A percentile compares a stretch with the other conserved stretches of the same genome.
Evolutionary conservation across 805 yeast species (phyloP).

Genomic region (Limtongia smithiae): DNA sequence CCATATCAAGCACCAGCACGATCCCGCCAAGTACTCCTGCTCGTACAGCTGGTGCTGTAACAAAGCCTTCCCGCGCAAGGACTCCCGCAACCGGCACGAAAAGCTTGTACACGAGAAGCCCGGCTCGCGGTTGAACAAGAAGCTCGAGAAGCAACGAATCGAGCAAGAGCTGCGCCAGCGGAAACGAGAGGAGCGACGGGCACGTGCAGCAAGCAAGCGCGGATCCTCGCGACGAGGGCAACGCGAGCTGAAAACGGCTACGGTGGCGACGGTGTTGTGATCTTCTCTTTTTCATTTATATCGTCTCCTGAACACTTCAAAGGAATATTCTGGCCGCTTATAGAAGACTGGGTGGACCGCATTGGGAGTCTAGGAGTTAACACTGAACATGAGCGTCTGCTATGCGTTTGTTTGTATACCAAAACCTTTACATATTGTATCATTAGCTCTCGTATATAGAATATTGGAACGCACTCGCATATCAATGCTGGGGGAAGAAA

Average conservation of each 20-base stretch:
- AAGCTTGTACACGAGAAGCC: slow-evolving; percentile 42
- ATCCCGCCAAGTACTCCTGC: slow-evolving; percentile 27
- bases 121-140: slow-evolving; percentile 38
- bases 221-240: not conserved
- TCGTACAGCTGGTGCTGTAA: slow-evolving; percentile 26
- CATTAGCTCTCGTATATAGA: no score
- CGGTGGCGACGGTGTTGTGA: no score
- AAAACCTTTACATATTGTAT: not conserved
- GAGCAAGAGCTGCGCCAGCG: slow-evolving; percentile 16
- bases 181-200: not conserved
- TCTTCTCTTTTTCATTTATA: no score
- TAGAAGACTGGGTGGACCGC: no score
- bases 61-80: slow-evolving; percentile 35
- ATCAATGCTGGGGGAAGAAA: no score
- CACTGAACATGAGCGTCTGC: no score
- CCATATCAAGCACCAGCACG: slow-evolving; percentile 37
- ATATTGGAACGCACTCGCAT: no score
- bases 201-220: not conserved
- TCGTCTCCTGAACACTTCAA: no score
- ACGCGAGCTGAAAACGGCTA: not conserved
- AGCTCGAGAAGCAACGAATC: slow-evolving; percentile 36
- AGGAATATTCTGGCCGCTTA: no score
- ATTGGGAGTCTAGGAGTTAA: no score
- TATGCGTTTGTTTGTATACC: not conserved
- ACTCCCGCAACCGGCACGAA: slow-evolving; percentile 39